phyloP scores from a whole-genome alignment of 2,329 filamentous ascomycete genomes.

The Colletotrichum costaricense region DNA sequence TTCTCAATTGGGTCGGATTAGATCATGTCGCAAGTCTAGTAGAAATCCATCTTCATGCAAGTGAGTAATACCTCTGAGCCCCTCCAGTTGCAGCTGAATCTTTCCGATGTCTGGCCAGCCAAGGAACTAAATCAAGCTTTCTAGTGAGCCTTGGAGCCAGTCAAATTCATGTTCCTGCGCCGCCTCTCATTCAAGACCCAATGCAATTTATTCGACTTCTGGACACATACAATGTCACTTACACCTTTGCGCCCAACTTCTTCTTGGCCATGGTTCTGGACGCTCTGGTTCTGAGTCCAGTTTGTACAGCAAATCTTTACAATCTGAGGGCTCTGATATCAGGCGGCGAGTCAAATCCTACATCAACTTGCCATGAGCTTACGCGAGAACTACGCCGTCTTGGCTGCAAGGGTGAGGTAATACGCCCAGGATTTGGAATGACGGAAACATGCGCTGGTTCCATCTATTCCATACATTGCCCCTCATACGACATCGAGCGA shows the following conservation, averaged over 20 bases:
- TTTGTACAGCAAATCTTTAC: conserved; percentile 37
- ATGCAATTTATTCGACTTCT: conserved; percentile 51
- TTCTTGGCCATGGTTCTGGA: conserved; percentile 44
- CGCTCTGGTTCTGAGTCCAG: neutral
- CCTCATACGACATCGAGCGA: conserved; percentile 48
- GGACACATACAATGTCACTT: conserved; percentile 52
- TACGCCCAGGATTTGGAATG: conserved; percentile 59
- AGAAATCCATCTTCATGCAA: conserved; percentile 63
- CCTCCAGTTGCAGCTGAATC: too few species aligned
- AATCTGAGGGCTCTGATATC: conserved; percentile 48
- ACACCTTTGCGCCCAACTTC: conserved; percentile 57
- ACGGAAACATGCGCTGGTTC: conserved; percentile 64
- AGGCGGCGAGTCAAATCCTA: conserved; percentile 59
- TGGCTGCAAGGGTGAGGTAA: conserved; percentile 46
- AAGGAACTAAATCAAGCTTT: neutral
- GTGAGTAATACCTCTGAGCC: neutral
- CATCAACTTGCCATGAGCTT: conserved; percentile 44
- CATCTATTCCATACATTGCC: conserved; percentile 56
- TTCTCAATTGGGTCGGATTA: conserved; percentile 61
- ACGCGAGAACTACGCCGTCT: conserved; percentile 43
- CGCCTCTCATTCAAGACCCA: conserved; percentile 53
- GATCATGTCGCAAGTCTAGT: conserved; percentile 65
- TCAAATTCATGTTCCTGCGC: conserved; percentile 58
- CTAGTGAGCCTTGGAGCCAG: conserved; percentile 48
- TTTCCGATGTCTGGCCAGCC: neutral